phyloP scores from a whole-genome alignment of 257 asterid genomes.

The Primulina eburnea region DNA sequence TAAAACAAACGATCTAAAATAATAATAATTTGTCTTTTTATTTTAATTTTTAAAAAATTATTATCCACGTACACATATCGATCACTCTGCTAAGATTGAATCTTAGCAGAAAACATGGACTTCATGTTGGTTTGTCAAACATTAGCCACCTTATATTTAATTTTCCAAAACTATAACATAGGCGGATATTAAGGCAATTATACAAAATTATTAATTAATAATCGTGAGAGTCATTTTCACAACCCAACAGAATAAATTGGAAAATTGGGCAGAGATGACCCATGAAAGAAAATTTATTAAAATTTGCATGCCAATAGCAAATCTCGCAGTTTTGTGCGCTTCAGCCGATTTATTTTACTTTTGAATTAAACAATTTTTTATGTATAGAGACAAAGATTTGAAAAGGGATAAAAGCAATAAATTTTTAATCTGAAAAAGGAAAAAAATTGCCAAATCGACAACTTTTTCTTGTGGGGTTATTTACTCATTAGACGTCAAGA shows the following conservation, averaged over 20 bases:
- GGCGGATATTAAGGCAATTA: not conserved
- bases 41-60: too few species aligned
- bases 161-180: not conserved
- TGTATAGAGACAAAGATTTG: not conserved
- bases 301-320: conserved; percentile 19
- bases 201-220: too few species aligned
- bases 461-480: too few species aligned
- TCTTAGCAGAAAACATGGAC: not conserved
- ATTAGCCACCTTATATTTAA: not conserved
- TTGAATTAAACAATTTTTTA: conserved; percentile 14
- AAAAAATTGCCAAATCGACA: too few species aligned
- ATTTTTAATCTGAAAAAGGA: too few species aligned
- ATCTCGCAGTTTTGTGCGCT: conserved; percentile 38
- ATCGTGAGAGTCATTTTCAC: not conserved
- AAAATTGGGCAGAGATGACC: conserved; percentile 20
- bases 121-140: not conserved
- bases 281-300: conserved; percentile 15
- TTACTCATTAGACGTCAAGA: too few species aligned
- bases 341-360: not conserved
- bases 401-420: too few species aligned
- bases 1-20: too few species aligned
- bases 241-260: not conserved
- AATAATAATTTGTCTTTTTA: too few species aligned
- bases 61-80: too few species aligned
- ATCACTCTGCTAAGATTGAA: not conserved